phyloP scores from a whole-genome alignment of 1,284 basidiomycete species.

The Trametes hirsuta region DNA sequence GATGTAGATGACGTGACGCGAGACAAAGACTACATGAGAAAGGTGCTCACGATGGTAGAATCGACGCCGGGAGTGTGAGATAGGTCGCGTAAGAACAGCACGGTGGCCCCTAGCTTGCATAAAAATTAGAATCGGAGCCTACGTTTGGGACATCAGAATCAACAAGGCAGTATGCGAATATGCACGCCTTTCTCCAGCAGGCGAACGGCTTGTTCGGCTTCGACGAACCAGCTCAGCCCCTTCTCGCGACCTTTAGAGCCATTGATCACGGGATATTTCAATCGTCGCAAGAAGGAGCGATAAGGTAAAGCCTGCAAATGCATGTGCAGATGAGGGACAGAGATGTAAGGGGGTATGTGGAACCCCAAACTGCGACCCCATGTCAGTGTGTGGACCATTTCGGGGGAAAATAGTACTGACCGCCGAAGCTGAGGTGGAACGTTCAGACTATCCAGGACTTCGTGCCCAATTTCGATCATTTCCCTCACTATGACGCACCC shows the following conservation, averaged over 20 bases:
- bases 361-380: slow-evolving; percentile 63
- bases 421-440: slow-evolving; percentile 46
- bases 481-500: slow-evolving; percentile 47
- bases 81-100: not conserved
- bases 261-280: slow-evolving; percentile 61
- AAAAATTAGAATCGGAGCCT: not conserved
- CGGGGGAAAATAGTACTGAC: slow-evolving; percentile 37
- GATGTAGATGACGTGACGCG: not conserved
- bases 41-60: slow-evolving; percentile 10
- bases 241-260: slow-evolving; percentile 53
- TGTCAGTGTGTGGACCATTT: slow-evolving; percentile 1
- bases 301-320: slow-evolving; percentile 79
- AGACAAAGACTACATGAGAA: slow-evolving; percentile 4
- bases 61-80: slow-evolving; percentile 1
- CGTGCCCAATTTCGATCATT: slow-evolving; percentile 65
- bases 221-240: slow-evolving; percentile 80
- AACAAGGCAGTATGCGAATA: slow-evolving; percentile 61
- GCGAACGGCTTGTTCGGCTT: slow-evolving; percentile 62
- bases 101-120: slow-evolving; percentile 7
- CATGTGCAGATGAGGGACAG: slow-evolving; percentile 80
- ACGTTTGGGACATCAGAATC: slow-evolving; percentile 22
- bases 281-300: slow-evolving; percentile 42
- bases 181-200: slow-evolving; percentile 59
- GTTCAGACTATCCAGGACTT: slow-evolving; percentile 50
- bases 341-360: slow-evolving; percentile 83